Evolutionary conservation across 148 eudicot species (phyloP).

Genomic region (Rhododendron kiyosumense): DNA sequence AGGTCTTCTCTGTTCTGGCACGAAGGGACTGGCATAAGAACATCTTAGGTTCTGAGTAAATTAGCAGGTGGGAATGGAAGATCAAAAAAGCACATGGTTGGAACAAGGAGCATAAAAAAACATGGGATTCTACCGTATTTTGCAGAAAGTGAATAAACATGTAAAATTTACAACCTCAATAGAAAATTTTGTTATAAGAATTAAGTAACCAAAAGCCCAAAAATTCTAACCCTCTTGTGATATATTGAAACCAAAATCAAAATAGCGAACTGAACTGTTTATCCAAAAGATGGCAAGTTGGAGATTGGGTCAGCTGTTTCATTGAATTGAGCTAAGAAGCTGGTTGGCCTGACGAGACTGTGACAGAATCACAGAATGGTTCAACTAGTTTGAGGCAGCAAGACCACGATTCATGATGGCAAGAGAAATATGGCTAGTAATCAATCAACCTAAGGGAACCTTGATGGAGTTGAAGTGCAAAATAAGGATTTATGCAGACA

Average conservation of each 20-base stretch:
- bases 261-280: not conserved
- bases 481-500: not conserved
- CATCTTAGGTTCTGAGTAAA: constrained; percentile 7
- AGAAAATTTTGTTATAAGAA: not conserved
- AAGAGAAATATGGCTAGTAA: not conserved
- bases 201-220: not conserved
- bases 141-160: not conserved
- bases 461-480: not conserved
- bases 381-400: not conserved
- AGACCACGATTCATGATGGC: not conserved
- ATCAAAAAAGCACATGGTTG: not conserved
- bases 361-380: not conserved
- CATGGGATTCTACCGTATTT: not conserved
- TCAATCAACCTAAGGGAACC: not conserved
- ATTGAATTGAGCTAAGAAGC: not conserved
- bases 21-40: constrained; percentile 62
- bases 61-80: not conserved
- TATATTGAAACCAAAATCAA: too few species aligned
- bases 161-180: not conserved
- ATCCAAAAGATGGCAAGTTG: not conserved
- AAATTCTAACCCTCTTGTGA: not conserved
- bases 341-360: not conserved
- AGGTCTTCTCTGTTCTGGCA: constrained; percentile 63
- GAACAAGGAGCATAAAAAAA: not conserved
- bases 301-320: not conserved